These are phyloP conservation scores for Coemansia sp. DNA, from an alignment of 371 early-diverging fungal genomes.

Conservation along the genomic window DNA sequence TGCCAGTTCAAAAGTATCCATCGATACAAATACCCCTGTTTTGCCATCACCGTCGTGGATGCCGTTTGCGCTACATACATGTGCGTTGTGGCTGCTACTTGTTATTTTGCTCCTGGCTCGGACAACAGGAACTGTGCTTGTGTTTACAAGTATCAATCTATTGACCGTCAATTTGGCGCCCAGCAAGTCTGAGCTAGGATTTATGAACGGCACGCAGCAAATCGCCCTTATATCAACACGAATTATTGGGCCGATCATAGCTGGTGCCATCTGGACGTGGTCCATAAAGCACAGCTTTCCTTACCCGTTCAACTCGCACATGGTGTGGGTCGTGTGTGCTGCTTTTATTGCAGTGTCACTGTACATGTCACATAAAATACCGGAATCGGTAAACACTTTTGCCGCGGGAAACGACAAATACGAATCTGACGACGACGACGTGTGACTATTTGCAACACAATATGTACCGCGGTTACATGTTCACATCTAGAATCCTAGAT, in stretches of 20 bases:
- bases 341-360: conserved; percentile 6
- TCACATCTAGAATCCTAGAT: too few relatives aligned
- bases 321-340: conserved; percentile 42
- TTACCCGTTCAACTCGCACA: conserved; percentile 50
- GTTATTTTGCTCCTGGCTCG: conserved; percentile 20
- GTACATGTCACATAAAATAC: conserved; percentile 15
- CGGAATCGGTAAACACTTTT: conserved; percentile 39
- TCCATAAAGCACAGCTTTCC: conserved; percentile 37
- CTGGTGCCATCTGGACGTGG: conserved; percentile 46
- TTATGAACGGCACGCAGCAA: conserved; percentile 52
- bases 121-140: conserved; percentile 20
- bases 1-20: not conserved
- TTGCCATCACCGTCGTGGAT: not conserved
- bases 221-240: conserved; percentile 30
- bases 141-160: conserved; percentile 46
- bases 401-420: conserved; percentile 8
- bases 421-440: too few relatives aligned
- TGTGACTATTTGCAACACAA: too few relatives aligned
- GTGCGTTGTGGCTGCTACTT: conserved; percentile 29
- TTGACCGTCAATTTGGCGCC: conserved; percentile 48
- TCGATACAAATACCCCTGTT: not conserved
- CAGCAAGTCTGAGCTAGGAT: conserved; percentile 34
- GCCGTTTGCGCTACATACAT: not conserved
- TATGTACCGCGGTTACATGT: too few relatives aligned
- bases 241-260: conserved; percentile 39